Percentiles rank a stretch among this genome's conserved stretches.
phyloP scores from a whole-genome alignment of 768 basidiomycete species.

The Amanita muscaria region DNA sequence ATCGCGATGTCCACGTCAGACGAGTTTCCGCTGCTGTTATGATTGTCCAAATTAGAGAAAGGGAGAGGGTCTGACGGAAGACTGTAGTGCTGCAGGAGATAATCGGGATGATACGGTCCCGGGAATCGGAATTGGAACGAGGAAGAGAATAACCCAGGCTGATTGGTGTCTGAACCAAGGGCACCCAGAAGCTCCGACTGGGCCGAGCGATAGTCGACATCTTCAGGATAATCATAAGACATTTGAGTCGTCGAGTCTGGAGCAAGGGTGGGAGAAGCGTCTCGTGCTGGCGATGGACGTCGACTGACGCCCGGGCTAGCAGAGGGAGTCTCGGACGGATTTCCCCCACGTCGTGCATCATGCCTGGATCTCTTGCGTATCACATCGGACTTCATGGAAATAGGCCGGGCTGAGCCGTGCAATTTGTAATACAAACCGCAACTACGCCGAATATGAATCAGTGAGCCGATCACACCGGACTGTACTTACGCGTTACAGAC shows the following conservation, averaged over 20 bases:
- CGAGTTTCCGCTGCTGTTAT: slow-evolving; percentile 20
- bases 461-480: slow-evolving; percentile 3
- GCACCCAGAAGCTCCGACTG: slow-evolving; percentile 48
- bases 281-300: slow-evolving; percentile 58
- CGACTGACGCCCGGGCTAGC: slow-evolving; percentile 69
- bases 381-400: slow-evolving; percentile 87
- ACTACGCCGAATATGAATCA: slow-evolving; percentile 24
- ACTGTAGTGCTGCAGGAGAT: slow-evolving; percentile 45
- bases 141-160: slow-evolving; percentile 20
- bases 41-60: slow-evolving; percentile 26
- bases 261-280: slow-evolving; percentile 56
- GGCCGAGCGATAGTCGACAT: slow-evolving; percentile 28
- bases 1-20: slow-evolving; percentile 34
- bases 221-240: slow-evolving; percentile 41
- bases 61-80: slow-evolving; percentile 43
- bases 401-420: slow-evolving; percentile 77
- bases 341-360: slow-evolving; percentile 57
- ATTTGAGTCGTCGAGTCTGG: slow-evolving; percentile 62
- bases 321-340: slow-evolving; percentile 59
- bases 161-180: slow-evolving; percentile 26
- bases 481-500: slow-evolving; percentile 79
- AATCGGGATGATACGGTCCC: slow-evolving; percentile 71
- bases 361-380: slow-evolving; percentile 83
- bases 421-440: slow-evolving; percentile 83
- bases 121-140: slow-evolving; percentile 43